Conservation (phyloP, 1,284 basidiomycete genomes). For the Golubevia sp. region DNA sequence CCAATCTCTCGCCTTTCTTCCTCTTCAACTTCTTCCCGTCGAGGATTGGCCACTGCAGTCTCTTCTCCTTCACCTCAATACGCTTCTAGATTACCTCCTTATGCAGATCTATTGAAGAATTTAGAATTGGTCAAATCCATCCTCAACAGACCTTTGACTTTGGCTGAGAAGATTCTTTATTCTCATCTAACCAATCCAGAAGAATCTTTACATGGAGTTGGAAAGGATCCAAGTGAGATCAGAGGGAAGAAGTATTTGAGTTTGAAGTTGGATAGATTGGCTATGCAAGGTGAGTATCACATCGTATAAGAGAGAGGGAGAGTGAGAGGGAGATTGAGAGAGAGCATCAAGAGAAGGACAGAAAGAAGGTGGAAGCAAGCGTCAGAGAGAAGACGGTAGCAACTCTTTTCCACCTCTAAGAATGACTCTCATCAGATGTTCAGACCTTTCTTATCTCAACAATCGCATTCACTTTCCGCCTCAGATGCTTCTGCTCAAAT, state of each 20-base stretch:
- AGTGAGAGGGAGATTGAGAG: not conserved
- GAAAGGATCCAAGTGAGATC: constrained; percentile 65
- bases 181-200: constrained; percentile 83
- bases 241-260: constrained; percentile 90
- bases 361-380: not conserved
- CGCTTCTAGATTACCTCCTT: constrained; percentile 71
- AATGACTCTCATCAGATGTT: not conserved
- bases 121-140: constrained; percentile 75
- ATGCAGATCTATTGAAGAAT: constrained; percentile 75
- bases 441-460: not conserved
- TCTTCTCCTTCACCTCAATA: constrained; percentile 31
- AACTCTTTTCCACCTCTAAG: not conserved
- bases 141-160: constrained; percentile 81
- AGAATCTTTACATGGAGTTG: constrained; percentile 70
- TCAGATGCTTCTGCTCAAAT: constrained; percentile 92
- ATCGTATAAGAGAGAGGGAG: not conserved
- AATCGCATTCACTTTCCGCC: not conserved
- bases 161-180: constrained; percentile 98
- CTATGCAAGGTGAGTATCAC: constrained; percentile 75
- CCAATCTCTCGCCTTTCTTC: too few relatives aligned
- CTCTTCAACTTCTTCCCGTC: too few relatives aligned
- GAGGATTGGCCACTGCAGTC: not conserved
- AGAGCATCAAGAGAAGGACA: not conserved
- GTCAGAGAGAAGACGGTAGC: constrained; percentile 11
- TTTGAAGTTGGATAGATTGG: constrained; percentile 87